Evolutionary conservation across 2,329 filamentous ascomycete species (phyloP).

Genomic region (Elsinoe perseae): DNA sequence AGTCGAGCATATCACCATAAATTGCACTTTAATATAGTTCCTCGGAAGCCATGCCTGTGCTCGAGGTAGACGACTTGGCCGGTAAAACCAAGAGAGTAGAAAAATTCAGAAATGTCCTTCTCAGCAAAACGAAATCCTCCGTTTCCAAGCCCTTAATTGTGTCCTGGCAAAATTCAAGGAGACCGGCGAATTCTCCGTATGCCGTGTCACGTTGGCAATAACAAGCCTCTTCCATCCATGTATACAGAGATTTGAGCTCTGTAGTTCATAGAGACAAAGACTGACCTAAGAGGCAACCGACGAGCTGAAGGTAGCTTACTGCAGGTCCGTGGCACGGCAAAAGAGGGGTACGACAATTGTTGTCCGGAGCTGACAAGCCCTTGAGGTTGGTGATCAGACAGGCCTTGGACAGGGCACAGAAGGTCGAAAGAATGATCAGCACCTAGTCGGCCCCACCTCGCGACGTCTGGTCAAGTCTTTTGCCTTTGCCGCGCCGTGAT

Average conservation of each 20-base stretch:
- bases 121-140: conserved; percentile 1
- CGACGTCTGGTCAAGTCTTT: conserved; percentile 3
- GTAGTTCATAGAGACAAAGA: not conserved
- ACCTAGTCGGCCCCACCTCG: conserved; percentile 1
- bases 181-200: conserved; percentile 7
- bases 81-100: not conserved
- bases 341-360: not conserved
- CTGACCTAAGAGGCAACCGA: not conserved
- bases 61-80: not conserved
- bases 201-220: conserved; percentile 6
- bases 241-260: not conserved
- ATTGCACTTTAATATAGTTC: conserved; percentile 5
- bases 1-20: not conserved
- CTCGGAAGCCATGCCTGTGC: not conserved
- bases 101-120: not conserved
- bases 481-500: not conserved
- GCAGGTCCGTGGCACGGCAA: not conserved
- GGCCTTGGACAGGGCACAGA: not conserved
- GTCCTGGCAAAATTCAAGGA: not conserved
- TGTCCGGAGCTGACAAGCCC: not conserved
- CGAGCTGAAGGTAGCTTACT: not conserved
- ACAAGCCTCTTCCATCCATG: not conserved
- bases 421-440: not conserved
- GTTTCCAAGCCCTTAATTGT: not conserved
- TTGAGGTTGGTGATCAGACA: not conserved